These are phyloP conservation scores for Exophiala spinifera DNA, from an alignment of 2,329 filamentous ascomycete species.

Conservation along the genomic window DNA sequence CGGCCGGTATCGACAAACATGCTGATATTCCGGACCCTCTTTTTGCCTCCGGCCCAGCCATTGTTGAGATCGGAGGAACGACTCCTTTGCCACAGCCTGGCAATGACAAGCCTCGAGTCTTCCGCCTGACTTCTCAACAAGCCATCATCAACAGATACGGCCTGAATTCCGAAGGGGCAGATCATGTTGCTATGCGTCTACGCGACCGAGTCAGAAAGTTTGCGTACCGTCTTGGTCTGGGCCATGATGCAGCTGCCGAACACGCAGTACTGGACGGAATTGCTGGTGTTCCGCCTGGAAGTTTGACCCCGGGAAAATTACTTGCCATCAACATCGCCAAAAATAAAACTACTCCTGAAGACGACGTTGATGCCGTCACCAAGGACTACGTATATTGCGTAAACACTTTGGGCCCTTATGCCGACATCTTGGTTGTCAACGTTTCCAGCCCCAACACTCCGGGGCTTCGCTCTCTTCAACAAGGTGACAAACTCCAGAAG, in stretches of 20 bases:
- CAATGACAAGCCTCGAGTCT: conserved; percentile 84
- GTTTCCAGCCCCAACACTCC: conserved; percentile 96
- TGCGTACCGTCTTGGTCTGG: conserved; percentile 67
- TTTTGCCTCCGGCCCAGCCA: conserved; percentile 76
- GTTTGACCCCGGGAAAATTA: conserved; percentile 69
- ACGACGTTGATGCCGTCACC: conserved; percentile 76
- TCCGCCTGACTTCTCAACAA: conserved; percentile 76
- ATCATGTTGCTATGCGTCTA: conserved; percentile 76
- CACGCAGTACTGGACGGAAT: conserved; percentile 71
- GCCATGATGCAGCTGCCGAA: conserved; percentile 61
- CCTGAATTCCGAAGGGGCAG: conserved; percentile 86
- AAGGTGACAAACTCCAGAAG: conserved; percentile 73
- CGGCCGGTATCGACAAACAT: conserved; percentile 93
- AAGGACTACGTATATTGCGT: conserved; percentile 87
- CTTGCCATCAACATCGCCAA: conserved; percentile 93
- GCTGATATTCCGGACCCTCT: conserved; percentile 82
- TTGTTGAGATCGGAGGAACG: conserved; percentile 90
- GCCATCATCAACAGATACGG: conserved; percentile 95
- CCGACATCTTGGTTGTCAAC: conserved; percentile 96
- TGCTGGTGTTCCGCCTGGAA: conserved; percentile 76
- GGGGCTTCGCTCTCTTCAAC: conserved; percentile 81
- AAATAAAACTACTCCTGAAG: conserved; percentile 88
- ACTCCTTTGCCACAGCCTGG: conserved; percentile 84
- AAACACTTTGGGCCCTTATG: conserved; percentile 75
- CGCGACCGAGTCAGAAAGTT: conserved; percentile 74